Evolutionary conservation across 2,329 filamentous ascomycete genomes (phyloP), one percentile per base, ranked within the genome.

Genomic region (Microsporum audouinii): DNA sequence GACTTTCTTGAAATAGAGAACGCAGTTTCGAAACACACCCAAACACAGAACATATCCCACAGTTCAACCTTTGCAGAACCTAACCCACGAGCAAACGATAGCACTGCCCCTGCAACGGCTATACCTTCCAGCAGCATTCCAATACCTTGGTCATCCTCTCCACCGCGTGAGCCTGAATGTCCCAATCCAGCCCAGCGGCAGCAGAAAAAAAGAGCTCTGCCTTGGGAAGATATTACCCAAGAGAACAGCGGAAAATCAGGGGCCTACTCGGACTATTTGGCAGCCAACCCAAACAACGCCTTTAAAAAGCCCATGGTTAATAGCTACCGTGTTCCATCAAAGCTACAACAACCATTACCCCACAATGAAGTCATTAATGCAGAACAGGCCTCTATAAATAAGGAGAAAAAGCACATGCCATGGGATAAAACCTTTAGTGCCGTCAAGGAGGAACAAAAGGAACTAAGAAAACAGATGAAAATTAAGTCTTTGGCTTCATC

Each of bases 1-100:
- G 91, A 96, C 69, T 94, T 95, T 66, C 89, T 90, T 68, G 88
- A 92, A 70, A 91, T 96, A 66, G 81, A 86, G 23, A 83, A 90
- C 89, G 59, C 73, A 66, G 4, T 72, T 51, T 55, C 51, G 12
- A 34, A 36, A n/a, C 17, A 58, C 31, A 69, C 60, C 70, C 68
- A 27, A 68, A 68, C 39, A 36, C 8, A 58, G 47, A 33, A 34
- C 43, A 4, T 36, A 49, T 33, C 17, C 58, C n/a, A 47, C 59
- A 2, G 14, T 60, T 61, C 69, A 8, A 67, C 64, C 60, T 67
- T 58, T 58, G 33, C 58, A 57, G 27, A 41, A 12, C 31, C 17
- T 31, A 34, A 23, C 14, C 27, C 14, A 36, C 43, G 34, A 29
- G 27, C 12, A 57, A 56, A 60, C 3, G 17, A 39, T 8, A 38